A percentile compares a stretch with the other conserved stretches of the same genome.
These are phyloP conservation scores for Bidens hawaiensis DNA, from an alignment of 140 eudicot species.

Conservation along the genomic window DNA sequence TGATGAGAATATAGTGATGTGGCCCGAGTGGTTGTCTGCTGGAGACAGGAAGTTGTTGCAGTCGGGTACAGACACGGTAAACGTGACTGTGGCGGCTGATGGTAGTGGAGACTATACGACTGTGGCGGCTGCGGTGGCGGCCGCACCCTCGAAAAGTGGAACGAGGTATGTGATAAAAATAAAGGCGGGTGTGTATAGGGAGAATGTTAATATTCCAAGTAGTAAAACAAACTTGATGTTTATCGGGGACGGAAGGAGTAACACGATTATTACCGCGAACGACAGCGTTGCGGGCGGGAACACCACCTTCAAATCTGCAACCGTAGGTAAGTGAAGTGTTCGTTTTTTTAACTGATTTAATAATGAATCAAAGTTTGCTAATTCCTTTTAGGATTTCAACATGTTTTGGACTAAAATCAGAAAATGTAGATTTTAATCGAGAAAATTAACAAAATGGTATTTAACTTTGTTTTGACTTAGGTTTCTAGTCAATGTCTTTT, in stretches of 20 bases:
- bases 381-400: too few relatives aligned
- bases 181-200: constrained; percentile 7
- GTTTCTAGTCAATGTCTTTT: too few relatives aligned
- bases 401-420: too few relatives aligned
- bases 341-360: too few relatives aligned
- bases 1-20: not conserved
- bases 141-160: constrained; percentile 1
- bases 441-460: too few relatives aligned
- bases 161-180: constrained; percentile 8
- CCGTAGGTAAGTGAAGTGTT: constrained; percentile 9
- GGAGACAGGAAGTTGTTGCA: constrained; percentile 13
- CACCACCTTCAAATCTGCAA: constrained; percentile 11
- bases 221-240: not conserved
- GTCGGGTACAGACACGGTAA: not conserved
- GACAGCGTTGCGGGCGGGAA: constrained; percentile 15
- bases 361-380: not conserved
- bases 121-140: constrained; percentile 4
- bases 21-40: constrained; percentile 9
- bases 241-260: constrained; percentile 4
- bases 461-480: too few relatives aligned
- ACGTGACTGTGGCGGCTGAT: constrained; percentile 3
- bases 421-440: too few relatives aligned
- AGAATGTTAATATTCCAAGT: constrained; percentile 11
- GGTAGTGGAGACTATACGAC: constrained; percentile 3
- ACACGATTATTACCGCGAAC: not conserved